Base-by-base conservation (phyloP, 2,329 filamentous ascomycete genomes). In the Aspergillus brunneoviolaceus region DNA sequence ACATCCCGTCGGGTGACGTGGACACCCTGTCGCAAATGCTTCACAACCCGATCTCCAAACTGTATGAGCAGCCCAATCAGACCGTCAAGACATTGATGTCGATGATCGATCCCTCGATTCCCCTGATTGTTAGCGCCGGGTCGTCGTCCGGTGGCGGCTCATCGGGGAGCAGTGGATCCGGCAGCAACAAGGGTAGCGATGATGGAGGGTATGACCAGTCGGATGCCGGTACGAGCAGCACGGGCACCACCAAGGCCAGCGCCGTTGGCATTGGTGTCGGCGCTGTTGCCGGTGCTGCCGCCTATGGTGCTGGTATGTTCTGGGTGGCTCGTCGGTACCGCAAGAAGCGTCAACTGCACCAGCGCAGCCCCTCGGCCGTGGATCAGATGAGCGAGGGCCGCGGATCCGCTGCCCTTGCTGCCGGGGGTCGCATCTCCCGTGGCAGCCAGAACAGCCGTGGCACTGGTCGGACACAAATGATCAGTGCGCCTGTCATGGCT, bases 221-320 rank as follows among this genome's bases (percentile, higher is more conserved):
- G 49, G 79, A 79, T 56, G 83, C 80, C 55, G 81, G 82, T 49
- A 82, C 84, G 58, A 80, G 79, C 51, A 77, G 76, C 68, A 72
- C 65, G 60, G 70, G 72, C 25, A 73, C 73, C 52, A 67, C 72
- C 47, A 73, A 72, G 55, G 70, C 74, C 33, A 80, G 75, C 75
- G 88, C 81, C 70, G 85, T 80, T 65, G 85, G 78, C 70, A 90
- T 96, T 70, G 91, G 89, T 59, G 83, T 91, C 23, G 91, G 91
- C 69, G 89, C 91, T 27, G 86, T 93, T 33, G 85, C 85, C 49
- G 88, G 92, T 70, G 91, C 91, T 48, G 89, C 88, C 54, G 88
- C 92, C n/a, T 96, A 96, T 68, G 93, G 92, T 71, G 91, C 90
- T 12, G 92, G 91, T 74, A 96, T 97, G 93, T 94, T 96, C 80